phyloP scores from a whole-genome alignment of 2,329 filamentous ascomycete species.

The Colletotrichum zoysiae region DNA sequence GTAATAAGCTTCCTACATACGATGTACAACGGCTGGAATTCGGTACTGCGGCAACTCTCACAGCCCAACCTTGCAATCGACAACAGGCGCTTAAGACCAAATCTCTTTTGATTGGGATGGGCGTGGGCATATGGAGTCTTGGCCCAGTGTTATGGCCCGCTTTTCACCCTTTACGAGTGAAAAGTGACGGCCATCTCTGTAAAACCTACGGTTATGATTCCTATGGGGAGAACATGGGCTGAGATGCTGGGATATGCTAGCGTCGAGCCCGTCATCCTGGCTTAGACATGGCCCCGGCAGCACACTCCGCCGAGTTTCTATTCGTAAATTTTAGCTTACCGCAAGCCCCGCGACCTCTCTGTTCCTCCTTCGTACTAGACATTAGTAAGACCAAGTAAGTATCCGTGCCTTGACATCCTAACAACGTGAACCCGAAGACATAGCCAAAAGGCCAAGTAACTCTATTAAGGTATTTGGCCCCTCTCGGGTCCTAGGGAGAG shows the following conservation, averaged over 20 bases:
- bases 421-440: too few relatives aligned
- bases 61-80: conserved; percentile 5
- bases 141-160: conserved; percentile 5
- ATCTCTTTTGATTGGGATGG: conserved; percentile 39
- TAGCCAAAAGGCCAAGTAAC: too few relatives aligned
- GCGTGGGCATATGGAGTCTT: conserved; percentile 8
- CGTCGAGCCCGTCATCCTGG: neutral
- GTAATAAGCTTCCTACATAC: conserved; percentile 37
- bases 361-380: too few relatives aligned
- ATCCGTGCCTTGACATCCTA: too few relatives aligned
- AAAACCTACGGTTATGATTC: conserved; percentile 11
- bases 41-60: conserved; percentile 5
- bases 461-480: too few relatives aligned
- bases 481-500: too few relatives aligned
- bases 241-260: neutral
- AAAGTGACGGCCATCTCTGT: conserved; percentile 25
- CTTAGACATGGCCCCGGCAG: conserved; percentile 2
- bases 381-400: too few relatives aligned
- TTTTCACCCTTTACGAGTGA: conserved; percentile 23
- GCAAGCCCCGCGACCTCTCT: too few relatives aligned
- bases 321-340: too few relatives aligned
- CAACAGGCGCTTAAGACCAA: conserved; percentile 29
- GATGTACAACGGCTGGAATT: conserved; percentile 33
- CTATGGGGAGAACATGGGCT: neutral
- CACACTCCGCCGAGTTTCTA: too few relatives aligned